Conservation (phyloP, 371 early-diverging fungal species). For the Mucor mucedo region DNA sequence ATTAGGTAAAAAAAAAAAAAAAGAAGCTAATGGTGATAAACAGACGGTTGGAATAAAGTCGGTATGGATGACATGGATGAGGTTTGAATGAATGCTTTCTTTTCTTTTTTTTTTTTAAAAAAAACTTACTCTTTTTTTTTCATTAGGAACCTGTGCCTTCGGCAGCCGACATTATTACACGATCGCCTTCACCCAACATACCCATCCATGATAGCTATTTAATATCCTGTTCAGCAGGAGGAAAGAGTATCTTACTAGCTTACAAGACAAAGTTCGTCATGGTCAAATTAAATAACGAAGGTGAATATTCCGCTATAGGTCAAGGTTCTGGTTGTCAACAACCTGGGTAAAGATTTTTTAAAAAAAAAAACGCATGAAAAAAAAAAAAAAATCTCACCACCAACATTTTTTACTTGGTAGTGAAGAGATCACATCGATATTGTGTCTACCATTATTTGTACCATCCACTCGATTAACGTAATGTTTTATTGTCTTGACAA, state of each 20-base stretch:
- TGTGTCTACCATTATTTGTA: constrained; percentile 63
- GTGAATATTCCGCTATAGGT: constrained; percentile 53
- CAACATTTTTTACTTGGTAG: constrained; percentile 22
- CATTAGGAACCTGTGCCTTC: constrained; percentile 18
- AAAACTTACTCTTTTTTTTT: not conserved
- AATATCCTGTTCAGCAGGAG: constrained; percentile 46
- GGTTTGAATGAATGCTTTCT: constrained; percentile 6
- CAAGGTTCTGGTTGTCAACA: constrained; percentile 60
- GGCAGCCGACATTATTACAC: constrained; percentile 24
- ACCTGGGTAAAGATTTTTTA: constrained; percentile 30
- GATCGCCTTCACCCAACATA: constrained; percentile 30
- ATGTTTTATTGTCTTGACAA: not conserved
- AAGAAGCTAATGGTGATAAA: not conserved
- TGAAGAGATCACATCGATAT: constrained; percentile 59
- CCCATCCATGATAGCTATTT: constrained; percentile 37
- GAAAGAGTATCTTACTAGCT: constrained; percentile 43
- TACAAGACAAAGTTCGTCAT: constrained; percentile 51
- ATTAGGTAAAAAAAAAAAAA: not conserved
- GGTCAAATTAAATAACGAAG: constrained; percentile 45
- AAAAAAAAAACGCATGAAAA: too few species aligned
- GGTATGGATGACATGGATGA: constrained; percentile 53
- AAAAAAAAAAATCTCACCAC: not conserved
- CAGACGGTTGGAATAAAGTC: constrained; percentile 54
- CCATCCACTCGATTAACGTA: constrained; percentile 62
- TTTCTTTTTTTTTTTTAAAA: not conserved